Evolutionary conservation across 768 basidiomycete genomes (phyloP), one percentile per base, ranked within the genome.

Genomic region (Trametes punicea): DNA sequence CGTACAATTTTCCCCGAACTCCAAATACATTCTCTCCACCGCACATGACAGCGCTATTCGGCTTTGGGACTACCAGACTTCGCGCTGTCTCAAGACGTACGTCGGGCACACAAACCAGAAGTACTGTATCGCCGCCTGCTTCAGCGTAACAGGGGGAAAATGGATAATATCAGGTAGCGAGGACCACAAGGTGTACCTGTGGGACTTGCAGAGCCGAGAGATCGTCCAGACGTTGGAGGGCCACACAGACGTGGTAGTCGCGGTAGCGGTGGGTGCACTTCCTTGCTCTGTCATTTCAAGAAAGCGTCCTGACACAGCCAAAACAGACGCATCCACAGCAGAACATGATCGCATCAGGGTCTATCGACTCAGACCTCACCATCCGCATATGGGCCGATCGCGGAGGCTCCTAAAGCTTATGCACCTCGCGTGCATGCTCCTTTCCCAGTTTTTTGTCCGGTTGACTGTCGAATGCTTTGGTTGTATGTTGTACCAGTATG

Each of bases 141-240:
- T 93, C 73, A 87, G 85, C 61, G 88, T 89, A 11, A 93, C 89
- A 0, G 88, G 85, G 26, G 88, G 88, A 3, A 90, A 86, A 63
- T 96, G 90, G 90, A 90, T 98, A 61, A 82, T 97, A 1, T 83
- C 90, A 0, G 96, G 96, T 0, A 89, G 86, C 65, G 96, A 98
- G 70, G 94, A 96, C 70, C 78, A 88, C 66, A 94, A 90, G 67
- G 81, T 88, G 21, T 89, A 93, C 57, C 79, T 97, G 8, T 96
- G 93, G 91, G 93, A 98, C 68, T 67, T 98, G 27, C 91, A 94
- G 66, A 88, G 84, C 6, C 78, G 90, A n/a, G 83, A 90, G 66
- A 78, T 94, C 44, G 87, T 93, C 23, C 93, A 95, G 66, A 75
- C 84, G 4, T 75, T 89, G 46, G 83, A 90, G 61, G 87, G 85